A percentile compares a stretch with the other conserved stretches of the same genome.
Evolutionary conservation across 495 filamentous ascomycete genomes (phyloP).

Genomic region (Talaromyces trachyspermus): DNA sequence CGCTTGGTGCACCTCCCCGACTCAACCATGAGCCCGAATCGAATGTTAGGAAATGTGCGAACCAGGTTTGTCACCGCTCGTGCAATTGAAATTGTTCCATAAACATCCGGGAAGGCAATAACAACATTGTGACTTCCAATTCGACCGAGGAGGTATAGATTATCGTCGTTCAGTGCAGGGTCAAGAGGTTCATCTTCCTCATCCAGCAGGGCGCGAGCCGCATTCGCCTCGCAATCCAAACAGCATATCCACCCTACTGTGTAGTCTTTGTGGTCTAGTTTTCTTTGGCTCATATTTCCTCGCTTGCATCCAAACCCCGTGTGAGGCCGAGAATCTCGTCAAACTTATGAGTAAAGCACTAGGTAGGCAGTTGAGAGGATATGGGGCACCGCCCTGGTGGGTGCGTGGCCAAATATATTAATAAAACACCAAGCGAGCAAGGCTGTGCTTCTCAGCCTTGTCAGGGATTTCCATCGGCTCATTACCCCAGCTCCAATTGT

Average conservation of each 20-base stretch:
- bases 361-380: no score
- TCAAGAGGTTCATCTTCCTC: constrained; percentile 8
- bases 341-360: no score
- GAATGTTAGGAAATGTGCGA: constrained; percentile 29
- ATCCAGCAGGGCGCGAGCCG: constrained; percentile 11
- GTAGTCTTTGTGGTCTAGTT: constrained; percentile 21
- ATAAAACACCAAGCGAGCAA: no score
- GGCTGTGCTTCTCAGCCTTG: no score
- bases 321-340: no score
- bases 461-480: no score
- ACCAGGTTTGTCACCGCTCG: constrained; percentile 8
- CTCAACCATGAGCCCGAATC: constrained; percentile 41
- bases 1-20: constrained; percentile 29
- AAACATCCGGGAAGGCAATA: constrained; percentile 10
- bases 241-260: constrained; percentile 11
- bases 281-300: not conserved
- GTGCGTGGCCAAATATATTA: no score
- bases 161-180: constrained; percentile 6
- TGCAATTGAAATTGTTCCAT: constrained; percentile 3
- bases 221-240: constrained; percentile 8
- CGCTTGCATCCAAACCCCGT: no score
- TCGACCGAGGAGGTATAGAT: constrained; percentile 9
- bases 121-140: constrained; percentile 12
- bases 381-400: no score
- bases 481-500: no score